phyloP scores from a whole-genome alignment of 805 yeast species.

The Nakazawaea anatomiae region DNA sequence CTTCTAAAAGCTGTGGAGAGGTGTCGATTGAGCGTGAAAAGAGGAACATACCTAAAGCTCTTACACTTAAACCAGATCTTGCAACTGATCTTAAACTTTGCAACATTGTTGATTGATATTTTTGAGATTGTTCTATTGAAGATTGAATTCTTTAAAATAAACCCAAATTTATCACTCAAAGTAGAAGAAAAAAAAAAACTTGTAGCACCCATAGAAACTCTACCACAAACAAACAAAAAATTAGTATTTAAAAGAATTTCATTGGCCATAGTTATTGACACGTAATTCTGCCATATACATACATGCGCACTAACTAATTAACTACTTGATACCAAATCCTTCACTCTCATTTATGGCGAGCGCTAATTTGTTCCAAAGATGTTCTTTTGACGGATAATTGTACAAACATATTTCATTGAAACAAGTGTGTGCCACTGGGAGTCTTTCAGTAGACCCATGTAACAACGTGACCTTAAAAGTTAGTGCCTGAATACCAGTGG shows the following conservation, averaged over 20 bases:
- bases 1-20: not conserved
- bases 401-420: conserved; percentile 83
- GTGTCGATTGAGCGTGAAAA: not conserved
- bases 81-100: conserved; percentile 37
- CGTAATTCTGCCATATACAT: not conserved
- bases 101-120: not conserved
- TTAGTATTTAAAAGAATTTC: conserved; percentile 8
- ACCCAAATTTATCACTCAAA: not conserved
- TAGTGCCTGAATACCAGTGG: conserved; percentile 80
- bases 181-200: not conserved
- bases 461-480: conserved; percentile 61
- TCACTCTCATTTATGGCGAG: conserved; percentile 73
- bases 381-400: conserved; percentile 52
- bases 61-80: conserved; percentile 33
- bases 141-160: not conserved
- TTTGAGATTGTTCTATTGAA: conserved; percentile 2
- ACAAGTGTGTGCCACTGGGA: conserved; percentile 92
- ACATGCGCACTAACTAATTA: not conserved
- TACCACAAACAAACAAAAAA: not conserved
- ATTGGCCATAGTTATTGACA: conserved; percentile 7
- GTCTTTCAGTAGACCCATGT: conserved; percentile 34
- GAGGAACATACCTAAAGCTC: conserved; percentile 27
- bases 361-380: conserved; percentile 50
- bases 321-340: conserved; percentile 59
- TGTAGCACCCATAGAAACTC: not conserved